These are phyloP conservation scores for Tolypocladium endophyticum DNA, from an alignment of 2,329 filamentous ascomycete genomes.

Conservation along the genomic window DNA sequence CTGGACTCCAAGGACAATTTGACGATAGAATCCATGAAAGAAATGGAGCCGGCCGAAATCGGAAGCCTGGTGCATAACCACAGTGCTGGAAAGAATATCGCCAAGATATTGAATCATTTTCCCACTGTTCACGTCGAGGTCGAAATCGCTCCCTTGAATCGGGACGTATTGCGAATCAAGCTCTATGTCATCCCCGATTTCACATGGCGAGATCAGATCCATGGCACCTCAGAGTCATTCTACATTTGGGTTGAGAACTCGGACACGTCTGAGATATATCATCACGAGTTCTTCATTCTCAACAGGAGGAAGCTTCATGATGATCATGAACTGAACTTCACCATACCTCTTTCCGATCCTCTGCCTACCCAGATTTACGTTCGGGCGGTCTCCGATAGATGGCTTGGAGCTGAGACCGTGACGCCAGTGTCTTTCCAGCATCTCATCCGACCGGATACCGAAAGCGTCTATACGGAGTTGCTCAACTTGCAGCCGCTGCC, in stretches of 20 bases:
- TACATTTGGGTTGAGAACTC: slow-evolving; percentile 99
- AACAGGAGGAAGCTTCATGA: slow-evolving; percentile 83
- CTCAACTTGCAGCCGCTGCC: slow-evolving; percentile 85
- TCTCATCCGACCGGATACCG: slow-evolving; percentile 90
- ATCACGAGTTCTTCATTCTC: slow-evolving; percentile 94
- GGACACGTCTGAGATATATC: slow-evolving; percentile 93
- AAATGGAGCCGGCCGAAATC: slow-evolving; percentile 90
- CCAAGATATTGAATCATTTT: slow-evolving; percentile 78
- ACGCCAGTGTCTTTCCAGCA: slow-evolving; percentile 95
- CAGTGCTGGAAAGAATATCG: slow-evolving; percentile 72
- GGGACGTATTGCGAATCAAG: slow-evolving; percentile 87
- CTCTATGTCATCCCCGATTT: slow-evolving; percentile 84
- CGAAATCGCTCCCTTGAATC: slow-evolving; percentile 89
- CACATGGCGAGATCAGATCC: slow-evolving; percentile 84
- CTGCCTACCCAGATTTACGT: slow-evolving; percentile 94
- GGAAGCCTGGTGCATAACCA: slow-evolving; percentile 86
- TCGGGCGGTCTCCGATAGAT: slow-evolving; percentile 84
- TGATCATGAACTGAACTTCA: slow-evolving; percentile 96
- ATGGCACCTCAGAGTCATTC: slow-evolving; percentile 91
- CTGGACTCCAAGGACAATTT: slow-evolving; percentile 70
- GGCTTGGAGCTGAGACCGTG: slow-evolving; percentile 94
- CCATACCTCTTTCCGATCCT: slow-evolving; percentile 87
- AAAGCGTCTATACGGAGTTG: slow-evolving; percentile 93
- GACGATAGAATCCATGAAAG: slow-evolving; percentile 73
- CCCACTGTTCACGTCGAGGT: slow-evolving; percentile 84